Base-by-base conservation (phyloP, 129 eudicot species). In the Helianthus tuberosus region DNA sequence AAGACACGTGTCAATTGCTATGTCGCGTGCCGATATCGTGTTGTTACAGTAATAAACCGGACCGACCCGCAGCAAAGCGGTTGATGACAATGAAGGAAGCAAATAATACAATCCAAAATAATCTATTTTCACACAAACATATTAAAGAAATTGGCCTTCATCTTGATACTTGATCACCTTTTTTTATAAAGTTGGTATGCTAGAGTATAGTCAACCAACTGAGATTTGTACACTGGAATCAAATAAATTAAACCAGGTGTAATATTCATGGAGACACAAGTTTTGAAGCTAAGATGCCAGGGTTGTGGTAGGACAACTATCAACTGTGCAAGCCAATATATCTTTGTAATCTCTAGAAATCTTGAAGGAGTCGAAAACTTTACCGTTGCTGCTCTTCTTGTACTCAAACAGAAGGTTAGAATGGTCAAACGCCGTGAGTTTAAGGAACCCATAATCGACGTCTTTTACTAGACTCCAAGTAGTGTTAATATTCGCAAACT, bases 351-450 rank as follows among this genome's bases (percentile, higher is more conserved):
- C 96, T 62, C 93, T 67, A 20, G 96, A 85, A 54, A 90, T 85
- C 29, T 64, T 78, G 75, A 90, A 90, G 29, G 90, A 87, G 68
- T 90, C 96, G 20, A 85, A 75, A n/a, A 90, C 91, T 78, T 85
- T 60, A 8, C 93, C 93, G 72, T 77, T 81, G 15, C 90, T 90
- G 74, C 96, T 90, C 78, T 83, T 90, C 74, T 83, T 90, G 84
- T 90, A 87, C 80, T 90, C 96, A 16, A 90, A 90, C 75, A 87
- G 52, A 77, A 90, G 75, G 68, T 72, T 74, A 20, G 90, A 85
- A 69, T 83, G 91, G 78, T 90, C 83, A 75, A 80, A 90, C 14
- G 96, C 93, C 2, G 96, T 90, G 38, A 90, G 79, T 64, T 90
- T 87, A 11, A 90, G 82, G 64, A 80, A 90, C 11, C 93, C 96